Conservation (phyloP, 305 asterid genomes). For the Fraxinus ornus region DNA sequence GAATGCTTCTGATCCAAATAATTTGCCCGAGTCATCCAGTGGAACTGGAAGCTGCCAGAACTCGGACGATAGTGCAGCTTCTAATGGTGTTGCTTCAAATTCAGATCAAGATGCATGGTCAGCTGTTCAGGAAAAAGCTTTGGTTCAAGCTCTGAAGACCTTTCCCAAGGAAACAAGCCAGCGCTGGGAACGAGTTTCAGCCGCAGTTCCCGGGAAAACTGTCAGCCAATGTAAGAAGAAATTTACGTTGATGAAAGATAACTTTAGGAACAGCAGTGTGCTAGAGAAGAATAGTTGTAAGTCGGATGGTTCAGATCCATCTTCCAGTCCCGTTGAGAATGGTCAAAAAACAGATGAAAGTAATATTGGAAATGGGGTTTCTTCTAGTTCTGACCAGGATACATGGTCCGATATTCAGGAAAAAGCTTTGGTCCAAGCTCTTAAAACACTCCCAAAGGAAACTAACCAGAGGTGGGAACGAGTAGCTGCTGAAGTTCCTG, state of each 20-base stretch:
- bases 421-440: constrained; percentile 80
- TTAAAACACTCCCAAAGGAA: constrained; percentile 84
- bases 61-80: constrained; percentile 25
- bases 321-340: constrained; percentile 33
- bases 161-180: constrained; percentile 73
- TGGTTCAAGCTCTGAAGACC: constrained; percentile 82
- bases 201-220: constrained; percentile 84
- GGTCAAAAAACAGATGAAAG: constrained; percentile 32
- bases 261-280: constrained; percentile 59
- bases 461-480: constrained; percentile 86
- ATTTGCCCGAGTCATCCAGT: constrained; percentile 32
- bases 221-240: constrained; percentile 78
- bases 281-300: constrained; percentile 28
- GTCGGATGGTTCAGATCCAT: constrained; percentile 29
- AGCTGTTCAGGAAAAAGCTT: constrained; percentile 62
- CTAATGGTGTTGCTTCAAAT: constrained; percentile 39
- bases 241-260: constrained; percentile 60
- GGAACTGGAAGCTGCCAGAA: constrained; percentile 28
- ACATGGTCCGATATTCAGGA: constrained; percentile 84
- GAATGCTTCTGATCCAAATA: constrained; percentile 31
- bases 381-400: constrained; percentile 61
- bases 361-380: constrained; percentile 34
- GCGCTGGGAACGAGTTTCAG: constrained; percentile 85
- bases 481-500: constrained; percentile 82
- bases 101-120: constrained; percentile 73